Base-by-base conservation (phyloP, 2,329 filamentous ascomycete species). In the Pestalotiopsis sp. region DNA sequence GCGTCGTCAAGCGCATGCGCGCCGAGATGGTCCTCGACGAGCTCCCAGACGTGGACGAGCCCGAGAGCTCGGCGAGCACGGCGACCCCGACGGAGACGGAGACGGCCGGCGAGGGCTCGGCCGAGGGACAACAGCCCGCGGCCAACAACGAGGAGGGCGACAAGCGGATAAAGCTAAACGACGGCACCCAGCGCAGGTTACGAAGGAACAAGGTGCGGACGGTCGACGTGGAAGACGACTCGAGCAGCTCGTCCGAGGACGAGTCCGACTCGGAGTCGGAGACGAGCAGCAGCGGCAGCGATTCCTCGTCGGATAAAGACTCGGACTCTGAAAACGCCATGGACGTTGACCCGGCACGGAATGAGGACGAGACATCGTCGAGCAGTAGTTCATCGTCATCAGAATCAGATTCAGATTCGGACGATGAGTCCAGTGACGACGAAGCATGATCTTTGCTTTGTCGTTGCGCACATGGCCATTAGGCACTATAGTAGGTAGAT, bases 1-100 rank as follows among this genome's bases (percentile, higher is more conserved):
- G 88, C 30, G 81, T 89, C 64, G 82, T 88, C 59, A 90, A 89
- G 81, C 86, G 89, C 66, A 89, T 90, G 82, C 86, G 89, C 39
- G 86, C 88, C 9, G 88, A 91, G 76, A 81, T 83, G 70, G 82
- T 91, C 38, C 71, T 88, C 40, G 83, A 84, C 39, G 84, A 87
- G 73, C 79, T 91, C n/a, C 83, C 81, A 0, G 84, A 85, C 64
- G 80, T 79, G 62, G 84, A 82, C 24, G 81, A 83, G n/a, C 73
- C 72, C 17, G 78, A 60, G 78, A 78, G 68, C 66, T 72, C 75
- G 20, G 71, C 72, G 20, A 72, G 71, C 26, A 73, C 71, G 40
- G 73, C 74, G 0, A 71, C 74, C 1, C 72, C 75, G 3, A 73
- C 73, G 1, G 72, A 73, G 17, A 7, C 65, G 11, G 57, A 62